Percentiles rank a stretch among this genome's conserved stretches.
phyloP scores from a whole-genome alignment of 1,284 basidiomycete species.

The Puccinia polysora region DNA sequence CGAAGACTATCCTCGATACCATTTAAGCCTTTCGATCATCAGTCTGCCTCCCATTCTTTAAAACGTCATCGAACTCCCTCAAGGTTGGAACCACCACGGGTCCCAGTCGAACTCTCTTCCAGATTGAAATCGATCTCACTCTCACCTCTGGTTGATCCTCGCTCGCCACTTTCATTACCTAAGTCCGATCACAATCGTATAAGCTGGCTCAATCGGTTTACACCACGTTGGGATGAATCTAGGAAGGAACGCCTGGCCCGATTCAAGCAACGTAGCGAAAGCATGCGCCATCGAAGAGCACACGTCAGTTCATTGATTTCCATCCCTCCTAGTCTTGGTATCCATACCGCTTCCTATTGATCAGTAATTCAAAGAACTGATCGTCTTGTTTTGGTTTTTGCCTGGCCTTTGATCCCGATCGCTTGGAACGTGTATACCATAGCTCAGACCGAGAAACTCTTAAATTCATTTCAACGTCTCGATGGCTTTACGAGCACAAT shows the following conservation, averaged over 20 bases:
- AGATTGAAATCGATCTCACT: slow-evolving; percentile 9
- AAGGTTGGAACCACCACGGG: slow-evolving; percentile 9
- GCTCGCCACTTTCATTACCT: slow-evolving; percentile 22
- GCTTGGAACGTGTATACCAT: not conserved
- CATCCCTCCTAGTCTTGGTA: not conserved
- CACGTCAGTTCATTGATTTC: slow-evolving; percentile 6
- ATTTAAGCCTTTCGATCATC: too few species aligned
- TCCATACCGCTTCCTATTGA: not conserved
- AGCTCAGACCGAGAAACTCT: slow-evolving; percentile 27
- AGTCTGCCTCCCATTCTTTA: not conserved
- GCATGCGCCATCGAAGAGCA: slow-evolving; percentile 20
- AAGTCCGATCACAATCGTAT: slow-evolving; percentile 11
- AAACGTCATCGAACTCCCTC: not conserved
- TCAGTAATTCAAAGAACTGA: not conserved
- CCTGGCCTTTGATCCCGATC: not conserved
- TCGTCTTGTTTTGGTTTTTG: not conserved
- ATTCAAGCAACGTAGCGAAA: slow-evolving; percentile 6
- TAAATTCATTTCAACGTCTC: slow-evolving; percentile 37
- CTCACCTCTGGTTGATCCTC: slow-evolving; percentile 25
- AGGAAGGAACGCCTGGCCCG: slow-evolving; percentile 6
- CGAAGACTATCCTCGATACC: not conserved
- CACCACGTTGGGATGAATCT: slow-evolving; percentile 29
- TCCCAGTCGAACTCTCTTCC: slow-evolving; percentile 9
- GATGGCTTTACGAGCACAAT: slow-evolving; percentile 27
- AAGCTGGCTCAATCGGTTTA: slow-evolving; percentile 31